Percentiles rank a stretch among this genome's conserved stretches.
phyloP scores from a whole-genome alignment of 2,329 filamentous ascomycete genomes.

The Aspergillus sp. region DNA sequence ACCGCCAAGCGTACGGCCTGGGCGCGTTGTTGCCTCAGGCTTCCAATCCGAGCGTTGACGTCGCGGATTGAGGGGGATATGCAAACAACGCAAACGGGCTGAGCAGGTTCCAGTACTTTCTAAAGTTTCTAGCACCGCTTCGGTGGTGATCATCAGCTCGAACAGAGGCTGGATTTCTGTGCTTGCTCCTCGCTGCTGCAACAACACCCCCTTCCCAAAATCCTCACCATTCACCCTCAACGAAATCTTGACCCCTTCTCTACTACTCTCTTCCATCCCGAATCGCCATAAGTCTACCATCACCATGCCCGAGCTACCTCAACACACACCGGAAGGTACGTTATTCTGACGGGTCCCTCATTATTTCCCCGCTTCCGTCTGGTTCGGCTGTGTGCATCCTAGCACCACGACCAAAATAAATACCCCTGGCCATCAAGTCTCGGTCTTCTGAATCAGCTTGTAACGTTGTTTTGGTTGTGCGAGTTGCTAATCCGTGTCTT shows the following conservation, averaged over 20 bases:
- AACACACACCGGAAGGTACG: constrained; percentile 50
- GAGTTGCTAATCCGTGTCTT: constrained; percentile 9
- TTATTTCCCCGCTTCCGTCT: constrained; percentile 31
- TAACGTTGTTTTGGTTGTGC: neutral
- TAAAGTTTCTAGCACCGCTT: constrained; percentile 20
- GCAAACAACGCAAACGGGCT: constrained; percentile 37
- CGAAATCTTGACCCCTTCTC: neutral
- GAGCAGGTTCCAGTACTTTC: constrained; percentile 45
- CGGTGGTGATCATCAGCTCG: constrained; percentile 22
- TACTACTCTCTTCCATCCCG: neutral
- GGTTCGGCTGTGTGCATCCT: constrained; percentile 12
- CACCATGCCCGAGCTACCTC: constrained; percentile 29
- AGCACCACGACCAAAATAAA: neutral
- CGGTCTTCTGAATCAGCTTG: constrained; percentile 5
- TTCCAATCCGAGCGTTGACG: neutral
- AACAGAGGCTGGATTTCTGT: constrained; percentile 17
- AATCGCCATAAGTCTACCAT: constrained; percentile 10
- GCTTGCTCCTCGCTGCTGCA: constrained; percentile 17
- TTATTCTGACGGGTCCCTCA: constrained; percentile 19
- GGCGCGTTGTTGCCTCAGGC: neutral
- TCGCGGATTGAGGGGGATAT: constrained; percentile 7
- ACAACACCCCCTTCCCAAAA: constrained; percentile 8
- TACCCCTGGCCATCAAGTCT: neutral
- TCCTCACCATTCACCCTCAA: constrained; percentile 6
- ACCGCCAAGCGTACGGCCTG: constrained; percentile 3